A percentile compares a stretch with the other conserved stretches of the same genome.
Conservation (phyloP, 345 rosid species). For the Populus ilicifolia region DNA sequence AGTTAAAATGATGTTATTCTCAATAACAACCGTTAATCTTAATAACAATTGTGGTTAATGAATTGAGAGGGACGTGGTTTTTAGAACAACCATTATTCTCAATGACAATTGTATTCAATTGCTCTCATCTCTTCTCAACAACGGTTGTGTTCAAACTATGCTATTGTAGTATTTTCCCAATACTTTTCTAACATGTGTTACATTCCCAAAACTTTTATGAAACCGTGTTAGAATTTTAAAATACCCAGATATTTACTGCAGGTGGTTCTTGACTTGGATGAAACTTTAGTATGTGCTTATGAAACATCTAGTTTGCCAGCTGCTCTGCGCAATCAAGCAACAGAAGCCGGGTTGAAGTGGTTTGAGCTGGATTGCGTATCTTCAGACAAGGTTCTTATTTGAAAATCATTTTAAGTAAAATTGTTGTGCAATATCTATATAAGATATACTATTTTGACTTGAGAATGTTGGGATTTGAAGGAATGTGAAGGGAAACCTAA, state of each 20-base stretch:
- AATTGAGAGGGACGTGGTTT: too few species aligned
- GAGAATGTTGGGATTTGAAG: conserved; percentile 42
- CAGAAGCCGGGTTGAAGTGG: conserved; percentile 75
- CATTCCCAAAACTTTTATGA: too few species aligned
- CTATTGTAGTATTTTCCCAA: too few species aligned
- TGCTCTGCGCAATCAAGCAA: conserved; percentile 58
- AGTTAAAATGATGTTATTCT: too few species aligned
- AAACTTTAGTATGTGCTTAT: conserved; percentile 88
- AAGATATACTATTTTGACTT: conserved; percentile 27
- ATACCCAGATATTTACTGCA: conserved; percentile 20
- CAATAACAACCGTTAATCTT: too few species aligned
- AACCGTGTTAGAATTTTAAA: too few species aligned
- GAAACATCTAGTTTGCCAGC: conserved; percentile 81
- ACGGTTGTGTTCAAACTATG: too few species aligned
- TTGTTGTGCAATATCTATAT: neutral
- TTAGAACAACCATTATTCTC: too few species aligned
- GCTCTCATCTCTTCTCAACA: too few species aligned
- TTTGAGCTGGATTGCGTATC: conserved; percentile 91
- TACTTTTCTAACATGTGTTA: too few species aligned
- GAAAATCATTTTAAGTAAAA: neutral
- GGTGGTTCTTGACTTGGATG: conserved; percentile 99
- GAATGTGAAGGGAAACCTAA: conserved; percentile 80
- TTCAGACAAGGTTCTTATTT: conserved; percentile 68
- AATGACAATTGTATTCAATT: too few species aligned
- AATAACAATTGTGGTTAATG: too few species aligned